Conservation (phyloP, 306 rosid species). For the Pyrus pyrifolia region DNA sequence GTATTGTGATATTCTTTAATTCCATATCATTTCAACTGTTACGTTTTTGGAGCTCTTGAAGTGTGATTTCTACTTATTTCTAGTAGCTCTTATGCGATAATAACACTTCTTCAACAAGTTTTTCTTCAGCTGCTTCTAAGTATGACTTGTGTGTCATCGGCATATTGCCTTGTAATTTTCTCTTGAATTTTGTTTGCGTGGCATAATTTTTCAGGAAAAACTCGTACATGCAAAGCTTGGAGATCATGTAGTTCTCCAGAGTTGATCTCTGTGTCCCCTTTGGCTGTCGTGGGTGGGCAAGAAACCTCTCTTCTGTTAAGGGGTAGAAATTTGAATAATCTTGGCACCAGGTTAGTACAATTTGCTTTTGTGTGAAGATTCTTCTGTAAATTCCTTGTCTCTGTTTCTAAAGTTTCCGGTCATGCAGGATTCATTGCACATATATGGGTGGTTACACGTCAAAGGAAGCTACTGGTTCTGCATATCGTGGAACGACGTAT, state of each 20-base stretch:
- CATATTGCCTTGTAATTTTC: background rate
- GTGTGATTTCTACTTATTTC: background rate
- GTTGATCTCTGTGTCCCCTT: slow-evolving; percentile 72
- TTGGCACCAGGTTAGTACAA: slow-evolving; percentile 65
- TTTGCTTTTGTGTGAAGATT: slow-evolving; percentile 12
- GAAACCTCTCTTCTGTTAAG: slow-evolving; percentile 56
- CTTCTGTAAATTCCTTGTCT: slow-evolving; percentile 5
- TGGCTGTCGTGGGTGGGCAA: slow-evolving; percentile 77
- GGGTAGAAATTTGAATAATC: slow-evolving; percentile 72
- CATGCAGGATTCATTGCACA: slow-evolving; percentile 79
- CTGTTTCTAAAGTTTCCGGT: slow-evolving; percentile 9
- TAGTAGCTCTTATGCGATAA: background rate
- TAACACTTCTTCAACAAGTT: background rate
- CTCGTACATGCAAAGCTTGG: slow-evolving; percentile 58
- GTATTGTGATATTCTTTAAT: background rate
- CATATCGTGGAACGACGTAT: slow-evolving; percentile 30
- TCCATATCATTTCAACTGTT: background rate
- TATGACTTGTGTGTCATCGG: background rate
- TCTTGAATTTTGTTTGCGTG: slow-evolving; percentile 1
- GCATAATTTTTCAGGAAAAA: slow-evolving; percentile 50
- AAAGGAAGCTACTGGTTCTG: slow-evolving; percentile 43
- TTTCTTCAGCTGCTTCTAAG: background rate
- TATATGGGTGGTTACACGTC: slow-evolving; percentile 57
- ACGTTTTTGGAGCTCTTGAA: background rate
- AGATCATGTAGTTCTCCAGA: slow-evolving; percentile 74